Conservation (phyloP, 768 basidiomycete species). For the Lentinula lateritia region DNA sequence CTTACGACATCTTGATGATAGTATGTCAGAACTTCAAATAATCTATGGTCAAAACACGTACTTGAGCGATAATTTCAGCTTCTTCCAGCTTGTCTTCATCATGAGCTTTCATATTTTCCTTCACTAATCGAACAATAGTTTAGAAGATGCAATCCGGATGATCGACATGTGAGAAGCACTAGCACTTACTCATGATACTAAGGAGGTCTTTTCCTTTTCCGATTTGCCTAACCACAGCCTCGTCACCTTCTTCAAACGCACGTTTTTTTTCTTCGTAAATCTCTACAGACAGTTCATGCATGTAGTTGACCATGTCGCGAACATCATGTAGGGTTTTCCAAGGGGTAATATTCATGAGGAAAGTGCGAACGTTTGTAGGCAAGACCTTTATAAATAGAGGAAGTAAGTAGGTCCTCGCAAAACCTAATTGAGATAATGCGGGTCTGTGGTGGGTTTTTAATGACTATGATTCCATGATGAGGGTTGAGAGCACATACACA, state of each 20-base stretch:
- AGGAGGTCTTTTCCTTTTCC: slow-evolving; percentile 30
- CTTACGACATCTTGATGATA: slow-evolving; percentile 19
- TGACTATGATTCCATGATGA: not conserved
- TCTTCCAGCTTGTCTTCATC: slow-evolving; percentile 19
- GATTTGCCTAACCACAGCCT: slow-evolving; percentile 19
- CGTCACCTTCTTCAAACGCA: slow-evolving; percentile 20
- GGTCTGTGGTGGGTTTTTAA: not conserved
- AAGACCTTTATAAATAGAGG: slow-evolving; percentile 18
- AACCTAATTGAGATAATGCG: not conserved
- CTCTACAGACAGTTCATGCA: slow-evolving; percentile 19
- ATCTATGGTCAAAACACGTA: slow-evolving; percentile 10
- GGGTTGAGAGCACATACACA: not conserved
- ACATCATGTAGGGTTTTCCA: slow-evolving; percentile 17
- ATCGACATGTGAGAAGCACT: slow-evolving; percentile 3
- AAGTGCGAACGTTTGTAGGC: slow-evolving; percentile 19
- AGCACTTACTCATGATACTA: slow-evolving; percentile 33
- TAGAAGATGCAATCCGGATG: not conserved
- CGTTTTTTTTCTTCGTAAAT: slow-evolving; percentile 24
- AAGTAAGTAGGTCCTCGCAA: slow-evolving; percentile 13
- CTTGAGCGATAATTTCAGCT: slow-evolving; percentile 22
- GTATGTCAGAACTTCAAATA: not conserved
- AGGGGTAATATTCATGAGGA: slow-evolving; percentile 19
- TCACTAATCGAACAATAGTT: not conserved
- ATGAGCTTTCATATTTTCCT: slow-evolving; percentile 16
- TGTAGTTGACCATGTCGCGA: slow-evolving; percentile 21